Base-by-base conservation (phyloP, 352 stramenopile species). In the Pythium rishiriense region DNA sequence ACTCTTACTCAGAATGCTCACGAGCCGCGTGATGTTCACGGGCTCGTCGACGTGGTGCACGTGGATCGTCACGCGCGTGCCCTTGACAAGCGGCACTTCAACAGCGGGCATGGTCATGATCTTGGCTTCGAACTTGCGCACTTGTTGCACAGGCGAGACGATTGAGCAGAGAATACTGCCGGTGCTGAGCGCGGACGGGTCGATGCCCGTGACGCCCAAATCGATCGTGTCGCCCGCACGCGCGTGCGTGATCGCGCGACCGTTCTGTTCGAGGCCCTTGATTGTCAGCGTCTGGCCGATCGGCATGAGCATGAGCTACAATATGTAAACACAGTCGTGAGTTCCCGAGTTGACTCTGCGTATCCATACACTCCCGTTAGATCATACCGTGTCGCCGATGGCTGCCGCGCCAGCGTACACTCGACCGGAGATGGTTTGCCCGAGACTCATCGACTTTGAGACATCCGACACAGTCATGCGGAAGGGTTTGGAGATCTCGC, bases 21-120 rank as follows among this genome's bases (percentile, higher is more conserved):
- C 74, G 47, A 96, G 69, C 21, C 83, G 81, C 19, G 84, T 90
- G 42, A 94, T 82, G 68, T 87, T 87, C 22, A 87, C 87, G 11
- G 87, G 84, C 57, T 96, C 87, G 62, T 96, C 85, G 19, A 96
- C 78, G 70, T 91, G 85, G 70, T 96, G 87, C 62, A 94, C 82
- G 70, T 96, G 85, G 59, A 94, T 87, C 47, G 84, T 93, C 72
- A 94, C 66, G 59, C 74, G 85, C 35, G 85, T 88, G 48, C 87
- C 87, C 63, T 94, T 94, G 25, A 96, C 85, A 5, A 96, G 71
- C 43, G 87, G 87, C 57, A 94, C 83, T 54, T 96, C 83, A 14
- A 96, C 80, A 4, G 81, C 75, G 0, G 87, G 85, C 85, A 96
- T 94, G 1, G 86, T 94, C 83, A 94, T 93, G 66, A 96, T 96